These are phyloP conservation scores for Leccinum boreale DNA, from an alignment of 768 basidiomycete species.

Conservation along the genomic window DNA sequence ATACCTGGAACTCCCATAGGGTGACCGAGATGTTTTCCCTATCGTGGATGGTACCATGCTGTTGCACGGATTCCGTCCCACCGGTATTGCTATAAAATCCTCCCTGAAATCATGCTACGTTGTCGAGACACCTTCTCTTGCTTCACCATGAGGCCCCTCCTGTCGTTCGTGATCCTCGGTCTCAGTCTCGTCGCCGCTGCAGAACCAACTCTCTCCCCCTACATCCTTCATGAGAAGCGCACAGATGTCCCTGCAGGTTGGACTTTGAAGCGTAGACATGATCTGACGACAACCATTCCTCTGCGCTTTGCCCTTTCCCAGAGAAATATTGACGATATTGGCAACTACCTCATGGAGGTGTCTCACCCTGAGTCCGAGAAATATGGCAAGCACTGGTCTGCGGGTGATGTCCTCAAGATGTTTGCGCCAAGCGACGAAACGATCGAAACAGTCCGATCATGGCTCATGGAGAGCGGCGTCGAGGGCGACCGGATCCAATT, in stretches of 20 bases:
- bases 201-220: slow-evolving; percentile 15
- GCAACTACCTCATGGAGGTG: slow-evolving; percentile 30
- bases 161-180: slow-evolving; percentile 12
- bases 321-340: slow-evolving; percentile 27
- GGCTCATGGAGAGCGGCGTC: slow-evolving; percentile 30
- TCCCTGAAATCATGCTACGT: background rate
- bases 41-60: slow-evolving; percentile 9
- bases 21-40: background rate
- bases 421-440: slow-evolving; percentile 29
- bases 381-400: slow-evolving; percentile 34
- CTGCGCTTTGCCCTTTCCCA: slow-evolving; percentile 33
- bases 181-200: slow-evolving; percentile 19
- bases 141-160: slow-evolving; percentile 15
- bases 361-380: slow-evolving; percentile 32
- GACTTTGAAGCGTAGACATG: slow-evolving; percentile 36
- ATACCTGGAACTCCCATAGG: background rate
- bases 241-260: slow-evolving; percentile 35
- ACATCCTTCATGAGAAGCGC: slow-evolving; percentile 40
- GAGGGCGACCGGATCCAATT: slow-evolving; percentile 19
- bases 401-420: slow-evolving; percentile 21
- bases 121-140: background rate
- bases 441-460: slow-evolving; percentile 23
- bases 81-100: slow-evolving; percentile 9
- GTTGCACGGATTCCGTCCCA: slow-evolving; percentile 5
- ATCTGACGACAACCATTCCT: slow-evolving; percentile 26